Evolutionary conservation across 2,329 filamentous ascomycete species (phyloP).

Genomic region (Xylaria hypoxylon): DNA sequence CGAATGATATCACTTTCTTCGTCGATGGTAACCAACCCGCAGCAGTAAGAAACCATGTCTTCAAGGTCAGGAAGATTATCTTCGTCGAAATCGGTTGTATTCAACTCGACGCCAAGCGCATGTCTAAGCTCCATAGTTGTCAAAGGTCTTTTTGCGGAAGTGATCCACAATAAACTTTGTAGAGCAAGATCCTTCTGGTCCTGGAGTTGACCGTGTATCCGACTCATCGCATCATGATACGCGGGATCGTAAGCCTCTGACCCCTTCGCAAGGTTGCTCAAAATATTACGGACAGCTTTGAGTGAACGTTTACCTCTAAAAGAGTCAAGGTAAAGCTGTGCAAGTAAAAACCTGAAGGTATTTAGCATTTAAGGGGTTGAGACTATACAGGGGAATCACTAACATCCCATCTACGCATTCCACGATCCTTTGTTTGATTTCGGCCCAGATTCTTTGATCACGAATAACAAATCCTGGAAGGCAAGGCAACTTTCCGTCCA

Average conservation of each 20-base stretch:
- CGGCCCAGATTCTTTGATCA: too few species aligned
- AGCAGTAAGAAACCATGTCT: conserved; percentile 54
- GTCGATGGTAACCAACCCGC: conserved; percentile 57
- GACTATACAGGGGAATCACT: too few species aligned
- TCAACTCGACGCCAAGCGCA: conserved; percentile 55
- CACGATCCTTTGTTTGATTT: too few species aligned
- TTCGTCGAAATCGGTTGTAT: conserved; percentile 46
- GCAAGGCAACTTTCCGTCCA: too few species aligned
- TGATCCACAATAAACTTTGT: conserved; percentile 56
- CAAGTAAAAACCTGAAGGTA: conserved; percentile 54
- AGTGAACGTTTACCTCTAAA: conserved; percentile 49
- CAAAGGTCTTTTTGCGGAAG: conserved; percentile 52
- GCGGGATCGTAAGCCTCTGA: conserved; percentile 55
- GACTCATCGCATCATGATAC: conserved; percentile 57
- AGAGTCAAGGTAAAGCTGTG: conserved; percentile 53
- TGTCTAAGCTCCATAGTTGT: conserved; percentile 54
- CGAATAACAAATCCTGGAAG: too few species aligned
- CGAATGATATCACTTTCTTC: conserved; percentile 54
- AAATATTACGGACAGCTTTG: conserved; percentile 50
- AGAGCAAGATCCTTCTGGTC: conserved; percentile 53
- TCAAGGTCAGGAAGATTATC: conserved; percentile 52
- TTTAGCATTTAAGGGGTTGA: conserved; percentile 24
- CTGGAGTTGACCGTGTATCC: conserved; percentile 55
- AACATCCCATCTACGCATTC: conserved; percentile 51
- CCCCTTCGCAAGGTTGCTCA: conserved; percentile 52